Evolutionary conservation across 345 rosid species (phyloP).

Genomic region (Eucalyptus sideroxylon): DNA sequence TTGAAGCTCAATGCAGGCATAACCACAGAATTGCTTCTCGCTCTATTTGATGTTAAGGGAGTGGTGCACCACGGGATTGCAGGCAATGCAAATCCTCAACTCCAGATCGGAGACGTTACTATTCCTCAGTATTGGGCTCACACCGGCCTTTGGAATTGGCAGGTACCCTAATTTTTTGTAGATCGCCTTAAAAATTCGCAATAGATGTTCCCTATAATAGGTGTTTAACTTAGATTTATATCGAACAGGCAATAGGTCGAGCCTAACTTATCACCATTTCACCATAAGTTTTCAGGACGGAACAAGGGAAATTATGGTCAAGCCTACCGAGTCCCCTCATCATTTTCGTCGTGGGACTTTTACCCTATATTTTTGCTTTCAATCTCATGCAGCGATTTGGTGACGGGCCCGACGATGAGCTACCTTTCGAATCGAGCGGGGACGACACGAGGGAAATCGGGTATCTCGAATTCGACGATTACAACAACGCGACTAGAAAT

Average conservation of each 20-base stretch:
- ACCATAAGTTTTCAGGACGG: background rate
- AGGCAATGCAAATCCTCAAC: slow-evolving; percentile 47
- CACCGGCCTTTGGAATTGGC: slow-evolving; percentile 73
- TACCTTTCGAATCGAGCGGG: slow-evolving; percentile 51
- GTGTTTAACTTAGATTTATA: background rate
- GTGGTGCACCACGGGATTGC: slow-evolving; percentile 69
- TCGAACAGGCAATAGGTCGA: background rate
- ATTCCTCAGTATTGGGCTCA: slow-evolving; percentile 65
- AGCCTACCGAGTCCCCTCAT: background rate
- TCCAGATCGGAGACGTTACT: slow-evolving; percentile 56
- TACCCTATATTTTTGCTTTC: background rate
- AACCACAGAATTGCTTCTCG: slow-evolving; percentile 39
- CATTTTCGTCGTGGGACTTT: background rate
- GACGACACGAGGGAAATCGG: slow-evolving; percentile 61
- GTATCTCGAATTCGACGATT: slow-evolving; percentile 25
- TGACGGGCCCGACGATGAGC: slow-evolving; percentile 32
- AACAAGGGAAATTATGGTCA: background rate
- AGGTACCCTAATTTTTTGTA: slow-evolving; percentile 6
- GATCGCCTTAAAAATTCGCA: background rate
- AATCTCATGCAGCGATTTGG: slow-evolving; percentile 31
- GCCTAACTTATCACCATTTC: background rate
- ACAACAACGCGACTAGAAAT: background rate
- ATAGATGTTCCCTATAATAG: background rate
- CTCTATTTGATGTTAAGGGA: slow-evolving; percentile 40
- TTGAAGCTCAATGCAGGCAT: slow-evolving; percentile 57